A percentile compares a stretch with the other conserved stretches of the same genome.
Conservation (phyloP, 2,329 filamentous ascomycete genomes). For the Neofusicoccum parvum region DNA sequence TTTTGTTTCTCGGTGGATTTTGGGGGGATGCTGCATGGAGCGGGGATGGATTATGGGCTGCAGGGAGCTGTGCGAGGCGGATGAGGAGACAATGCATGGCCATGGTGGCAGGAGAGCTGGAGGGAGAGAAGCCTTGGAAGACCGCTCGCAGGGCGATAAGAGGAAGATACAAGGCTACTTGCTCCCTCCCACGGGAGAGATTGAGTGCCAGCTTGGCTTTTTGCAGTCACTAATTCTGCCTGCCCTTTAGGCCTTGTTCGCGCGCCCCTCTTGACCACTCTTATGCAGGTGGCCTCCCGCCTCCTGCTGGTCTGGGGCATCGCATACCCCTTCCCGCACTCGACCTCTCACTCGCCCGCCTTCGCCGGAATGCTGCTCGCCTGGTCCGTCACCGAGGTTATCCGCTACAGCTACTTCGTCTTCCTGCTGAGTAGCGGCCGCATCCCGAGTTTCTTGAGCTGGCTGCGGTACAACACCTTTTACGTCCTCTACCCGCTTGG, state of each 20-base stretch:
- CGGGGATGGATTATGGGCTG: too few relatives aligned
- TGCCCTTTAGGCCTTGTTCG: slow-evolving; percentile 71
- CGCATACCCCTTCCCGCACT: slow-evolving; percentile 70
- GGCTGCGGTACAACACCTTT: slow-evolving; percentile 90
- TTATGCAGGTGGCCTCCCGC: slow-evolving; percentile 86
- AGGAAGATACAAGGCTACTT: too few relatives aligned
- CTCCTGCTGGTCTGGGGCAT: slow-evolving; percentile 89
- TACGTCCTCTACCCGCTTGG: slow-evolving; percentile 90
- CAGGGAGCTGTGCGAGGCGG: too few relatives aligned
- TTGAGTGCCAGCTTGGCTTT: too few relatives aligned
- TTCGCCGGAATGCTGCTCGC: slow-evolving; percentile 81
- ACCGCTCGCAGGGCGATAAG: too few relatives aligned
- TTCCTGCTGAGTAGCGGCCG: slow-evolving; percentile 65
- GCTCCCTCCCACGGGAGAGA: too few relatives aligned
- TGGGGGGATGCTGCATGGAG: too few relatives aligned
- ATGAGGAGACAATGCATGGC: too few relatives aligned
- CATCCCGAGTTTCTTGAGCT: slow-evolving; percentile 69
- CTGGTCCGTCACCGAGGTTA: slow-evolving; percentile 85
- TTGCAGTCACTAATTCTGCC: background rate
- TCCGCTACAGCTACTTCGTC: slow-evolving; percentile 91
- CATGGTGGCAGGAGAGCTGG: too few relatives aligned
- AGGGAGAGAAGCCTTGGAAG: too few relatives aligned
- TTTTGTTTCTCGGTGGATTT: background rate
- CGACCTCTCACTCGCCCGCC: slow-evolving; percentile 58
- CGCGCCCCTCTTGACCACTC: slow-evolving; percentile 79